Percentiles rank a stretch among this genome's conserved stretches.
These are phyloP conservation scores for Hanseniaspora nectarophila DNA, from an alignment of 805 yeast species.

Conservation along the genomic window DNA sequence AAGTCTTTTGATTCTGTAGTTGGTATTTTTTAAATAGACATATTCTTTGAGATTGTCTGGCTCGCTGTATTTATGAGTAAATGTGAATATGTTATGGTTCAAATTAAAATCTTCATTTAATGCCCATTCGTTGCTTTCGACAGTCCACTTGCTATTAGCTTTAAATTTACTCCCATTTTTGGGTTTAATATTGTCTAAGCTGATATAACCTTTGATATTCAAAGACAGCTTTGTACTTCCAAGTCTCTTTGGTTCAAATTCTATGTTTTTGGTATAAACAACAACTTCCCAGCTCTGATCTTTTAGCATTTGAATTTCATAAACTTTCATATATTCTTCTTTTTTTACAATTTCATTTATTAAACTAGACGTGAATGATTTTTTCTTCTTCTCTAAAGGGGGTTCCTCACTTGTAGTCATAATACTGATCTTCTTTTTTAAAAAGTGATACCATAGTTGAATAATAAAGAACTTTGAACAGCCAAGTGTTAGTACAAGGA, in stretches of 20 bases:
- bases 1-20: slow-evolving; percentile 1
- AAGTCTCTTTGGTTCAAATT: neutral
- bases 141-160: neutral
- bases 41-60: neutral
- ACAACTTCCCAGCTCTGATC: neutral
- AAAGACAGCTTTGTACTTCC: neutral
- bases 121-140: neutral
- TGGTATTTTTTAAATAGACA: neutral
- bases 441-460: neutral
- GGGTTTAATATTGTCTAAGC: neutral
- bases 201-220: neutral
- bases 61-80: neutral
- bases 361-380: neutral
- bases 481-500: neutral
- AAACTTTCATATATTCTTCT: neutral
- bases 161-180: neutral
- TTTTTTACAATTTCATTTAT: neutral
- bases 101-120: neutral
- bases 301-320: neutral
- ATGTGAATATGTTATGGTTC: neutral
- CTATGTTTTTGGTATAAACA: neutral
- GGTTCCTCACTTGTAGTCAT: neutral
- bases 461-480: neutral
- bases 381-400: neutral
- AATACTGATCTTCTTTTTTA: neutral